phyloP scores from a whole-genome alignment of 2,329 filamentous ascomycete genomes.

The Pezicula radicicola region DNA sequence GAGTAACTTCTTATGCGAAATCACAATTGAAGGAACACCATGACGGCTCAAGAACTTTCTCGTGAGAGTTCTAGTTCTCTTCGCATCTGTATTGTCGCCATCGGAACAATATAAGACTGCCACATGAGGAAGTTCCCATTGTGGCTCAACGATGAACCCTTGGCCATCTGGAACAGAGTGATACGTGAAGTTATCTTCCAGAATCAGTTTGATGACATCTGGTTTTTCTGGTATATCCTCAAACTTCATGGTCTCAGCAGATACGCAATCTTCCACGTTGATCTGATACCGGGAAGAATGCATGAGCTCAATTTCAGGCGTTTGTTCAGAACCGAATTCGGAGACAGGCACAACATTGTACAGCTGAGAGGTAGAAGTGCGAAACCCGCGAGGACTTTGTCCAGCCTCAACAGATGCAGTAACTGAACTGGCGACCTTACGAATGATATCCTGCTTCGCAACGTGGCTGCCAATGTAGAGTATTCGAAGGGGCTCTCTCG shows the following conservation, averaged over 20 bases:
- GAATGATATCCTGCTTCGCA: slow-evolving; percentile 37
- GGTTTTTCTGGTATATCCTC: slow-evolving; percentile 31
- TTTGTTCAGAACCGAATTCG: slow-evolving; percentile 41
- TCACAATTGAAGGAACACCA: slow-evolving; percentile 43
- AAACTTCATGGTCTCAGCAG: slow-evolving; percentile 32
- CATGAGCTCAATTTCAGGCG: slow-evolving; percentile 49
- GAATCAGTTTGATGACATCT: slow-evolving; percentile 34
- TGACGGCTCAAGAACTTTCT: slow-evolving; percentile 46
- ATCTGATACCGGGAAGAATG: slow-evolving; percentile 48
- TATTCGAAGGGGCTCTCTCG: slow-evolving; percentile 43
- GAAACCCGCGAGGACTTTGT: slow-evolving; percentile 26
- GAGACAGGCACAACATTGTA: slow-evolving; percentile 51
- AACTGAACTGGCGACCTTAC: slow-evolving; percentile 47
- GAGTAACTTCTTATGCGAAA: slow-evolving; percentile 41
- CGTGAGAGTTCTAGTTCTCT: slow-evolving; percentile 37
- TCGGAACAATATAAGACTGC: slow-evolving; percentile 47
- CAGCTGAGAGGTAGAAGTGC: slow-evolving; percentile 36
- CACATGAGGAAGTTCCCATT: slow-evolving; percentile 46
- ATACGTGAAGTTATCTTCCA: slow-evolving; percentile 34
- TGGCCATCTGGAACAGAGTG: slow-evolving; percentile 31
- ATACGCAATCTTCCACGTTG: slow-evolving; percentile 45
- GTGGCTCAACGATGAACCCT: slow-evolving; percentile 35
- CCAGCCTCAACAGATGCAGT: slow-evolving; percentile 34
- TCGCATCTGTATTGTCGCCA: slow-evolving; percentile 35
- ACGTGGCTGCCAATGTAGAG: slow-evolving; percentile 45